phyloP scores from a whole-genome alignment of 352 stramenopile genomes.

The Plasmopara muralis region DNA sequence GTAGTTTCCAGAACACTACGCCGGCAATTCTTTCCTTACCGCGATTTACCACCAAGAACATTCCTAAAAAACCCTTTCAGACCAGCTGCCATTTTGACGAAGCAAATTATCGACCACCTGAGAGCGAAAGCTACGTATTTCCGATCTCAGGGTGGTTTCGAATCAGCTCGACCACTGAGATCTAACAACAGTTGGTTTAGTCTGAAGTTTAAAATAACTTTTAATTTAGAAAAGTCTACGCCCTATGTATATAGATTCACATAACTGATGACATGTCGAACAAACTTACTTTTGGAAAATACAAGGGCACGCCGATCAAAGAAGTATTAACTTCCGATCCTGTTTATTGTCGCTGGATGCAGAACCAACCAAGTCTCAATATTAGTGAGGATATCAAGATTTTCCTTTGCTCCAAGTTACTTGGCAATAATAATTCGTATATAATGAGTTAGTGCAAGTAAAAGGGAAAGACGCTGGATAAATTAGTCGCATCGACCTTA shows the following conservation, averaged over 20 bases:
- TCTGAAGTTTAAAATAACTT: too few relatives aligned
- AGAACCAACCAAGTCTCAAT: neutral
- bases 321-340: conserved; percentile 1
- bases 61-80: conserved; percentile 1
- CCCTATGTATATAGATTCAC: conserved; percentile 1
- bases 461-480: neutral
- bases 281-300: neutral
- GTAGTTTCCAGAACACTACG: too few relatives aligned
- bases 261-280: conserved; percentile 1
- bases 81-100: neutral
- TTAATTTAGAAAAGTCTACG: neutral
- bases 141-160: neutral
- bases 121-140: neutral
- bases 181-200: neutral
- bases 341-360: neutral
- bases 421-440: neutral
- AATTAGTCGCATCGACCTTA: neutral
- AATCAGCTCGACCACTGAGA: neutral
- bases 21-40: neutral
- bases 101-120: too few relatives aligned
- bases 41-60: conserved; percentile 2
- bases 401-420: neutral
- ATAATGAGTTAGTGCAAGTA: neutral
- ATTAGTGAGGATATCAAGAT: neutral
- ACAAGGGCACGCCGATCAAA: neutral